Evolutionary conservation across 129 eudicot genomes (phyloP).

Genomic region (Flaveria brownii): DNA sequence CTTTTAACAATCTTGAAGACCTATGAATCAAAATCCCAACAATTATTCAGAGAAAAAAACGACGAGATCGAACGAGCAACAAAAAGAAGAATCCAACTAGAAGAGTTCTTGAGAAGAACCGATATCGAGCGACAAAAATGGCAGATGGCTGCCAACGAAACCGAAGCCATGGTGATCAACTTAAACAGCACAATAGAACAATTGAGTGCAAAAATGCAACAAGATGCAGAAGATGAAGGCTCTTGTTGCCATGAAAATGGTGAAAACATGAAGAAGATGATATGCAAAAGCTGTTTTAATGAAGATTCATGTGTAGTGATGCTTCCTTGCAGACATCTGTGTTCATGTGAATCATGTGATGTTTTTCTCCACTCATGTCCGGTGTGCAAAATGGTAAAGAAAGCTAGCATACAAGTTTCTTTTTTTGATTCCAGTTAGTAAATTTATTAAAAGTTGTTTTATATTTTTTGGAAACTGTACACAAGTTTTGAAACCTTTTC

Average conservation of each 20-base stretch:
- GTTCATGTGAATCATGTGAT: slow-evolving; percentile 71
- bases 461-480: not conserved
- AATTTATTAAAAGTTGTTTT: not conserved
- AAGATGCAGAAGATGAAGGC: slow-evolving; percentile 64
- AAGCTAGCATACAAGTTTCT: slow-evolving; percentile 64
- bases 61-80: slow-evolving; percentile 65
- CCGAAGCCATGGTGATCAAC: slow-evolving; percentile 58
- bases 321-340: slow-evolving; percentile 85
- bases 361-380: slow-evolving; percentile 75
- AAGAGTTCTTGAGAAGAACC: slow-evolving; percentile 46
- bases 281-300: slow-evolving; percentile 60
- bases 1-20: slow-evolving; percentile 40
- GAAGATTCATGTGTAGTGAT: slow-evolving; percentile 63
- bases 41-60: slow-evolving; percentile 60
- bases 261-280: not conserved
- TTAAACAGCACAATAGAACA: slow-evolving; percentile 55
- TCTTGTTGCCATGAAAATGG: slow-evolving; percentile 55
- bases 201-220: slow-evolving; percentile 36
- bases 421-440: slow-evolving; percentile 26
- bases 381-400: slow-evolving; percentile 63
- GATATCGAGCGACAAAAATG: slow-evolving; percentile 69
- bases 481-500: not conserved
- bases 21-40: slow-evolving; percentile 47
- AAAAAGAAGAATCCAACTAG: slow-evolving; percentile 53
- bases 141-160: slow-evolving; percentile 69